phyloP scores from a whole-genome alignment of 2,329 filamentous ascomycete genomes.

The Trichophaea hybrida region DNA sequence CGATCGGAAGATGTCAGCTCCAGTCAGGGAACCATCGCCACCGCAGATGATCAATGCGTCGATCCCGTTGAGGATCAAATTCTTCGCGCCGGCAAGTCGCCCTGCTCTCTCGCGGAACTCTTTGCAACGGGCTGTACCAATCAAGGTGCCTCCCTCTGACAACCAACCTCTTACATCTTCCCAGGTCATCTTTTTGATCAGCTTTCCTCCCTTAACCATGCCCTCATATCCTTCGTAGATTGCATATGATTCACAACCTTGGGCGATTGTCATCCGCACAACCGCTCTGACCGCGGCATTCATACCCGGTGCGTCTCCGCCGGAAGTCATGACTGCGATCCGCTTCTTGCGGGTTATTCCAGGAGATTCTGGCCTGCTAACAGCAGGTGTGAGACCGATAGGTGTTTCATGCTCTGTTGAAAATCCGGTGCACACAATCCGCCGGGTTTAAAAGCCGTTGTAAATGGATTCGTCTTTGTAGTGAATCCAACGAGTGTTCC shows the following conservation, averaged over 20 bases:
- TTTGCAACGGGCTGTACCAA: conserved; percentile 87
- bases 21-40: conserved; percentile 89
- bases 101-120: conserved; percentile 80
- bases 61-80: conserved; percentile 84
- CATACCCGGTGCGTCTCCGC: conserved; percentile 90
- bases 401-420: background rate
- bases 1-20: conserved; percentile 78
- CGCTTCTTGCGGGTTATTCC: conserved; percentile 40
- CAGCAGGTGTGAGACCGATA: background rate
- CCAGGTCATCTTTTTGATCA: conserved; percentile 82
- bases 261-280: conserved; percentile 78
- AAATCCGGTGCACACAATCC: conserved; percentile 1
- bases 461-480: conserved; percentile 26
- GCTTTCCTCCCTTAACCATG: conserved; percentile 71
- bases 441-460: background rate
- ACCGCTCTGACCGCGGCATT: conserved; percentile 81
- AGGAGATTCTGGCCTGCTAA: conserved; percentile 29
- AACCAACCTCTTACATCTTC: conserved; percentile 89
- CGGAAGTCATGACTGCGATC: conserved; percentile 87
- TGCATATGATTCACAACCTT: conserved; percentile 64
- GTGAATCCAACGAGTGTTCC: conserved; percentile 27
- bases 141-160: conserved; percentile 85
- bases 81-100: conserved; percentile 74
- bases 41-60: conserved; percentile 94
- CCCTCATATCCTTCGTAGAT: conserved; percentile 94